Percentiles rank a stretch among this genome's conserved stretches.
Evolutionary conservation across 2,329 filamentous ascomycete species (phyloP).

Genomic region (Erysiphe pulchra): DNA sequence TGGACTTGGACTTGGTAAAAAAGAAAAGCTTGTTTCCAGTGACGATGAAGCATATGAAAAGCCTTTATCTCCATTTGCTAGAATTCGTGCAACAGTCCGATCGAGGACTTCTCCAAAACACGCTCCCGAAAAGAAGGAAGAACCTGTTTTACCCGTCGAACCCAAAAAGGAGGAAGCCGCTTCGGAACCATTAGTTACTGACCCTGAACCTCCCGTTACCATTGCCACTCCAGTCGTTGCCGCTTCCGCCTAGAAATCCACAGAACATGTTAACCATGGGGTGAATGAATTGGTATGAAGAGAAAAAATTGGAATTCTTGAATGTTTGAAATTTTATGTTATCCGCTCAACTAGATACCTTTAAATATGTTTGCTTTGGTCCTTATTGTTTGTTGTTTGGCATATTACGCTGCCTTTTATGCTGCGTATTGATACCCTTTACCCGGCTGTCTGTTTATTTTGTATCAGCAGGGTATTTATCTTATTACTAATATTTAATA

Average conservation of each 20-base stretch:
- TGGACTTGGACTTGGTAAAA: conserved; percentile 25
- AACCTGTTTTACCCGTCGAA: conserved; percentile 16
- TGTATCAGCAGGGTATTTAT: no score
- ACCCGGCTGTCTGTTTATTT: conserved; percentile 9
- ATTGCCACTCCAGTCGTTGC: conserved; percentile 10
- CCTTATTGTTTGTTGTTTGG: background rate
- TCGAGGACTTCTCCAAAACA: conserved; percentile 13
- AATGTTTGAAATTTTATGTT: background rate
- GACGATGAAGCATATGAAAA: conserved; percentile 20
- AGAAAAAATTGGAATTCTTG: background rate
- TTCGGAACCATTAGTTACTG: conserved; percentile 3
- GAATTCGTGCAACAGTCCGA: conserved; percentile 14
- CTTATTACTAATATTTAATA: background rate
- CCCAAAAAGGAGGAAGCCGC: conserved; percentile 9
- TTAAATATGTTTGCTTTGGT: background rate
- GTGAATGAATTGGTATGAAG: background rate
- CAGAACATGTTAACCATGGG: conserved; percentile 2
- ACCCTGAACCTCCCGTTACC: conserved; percentile 2
- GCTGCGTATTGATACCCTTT: conserved; percentile 17
- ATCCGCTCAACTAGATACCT: background rate
- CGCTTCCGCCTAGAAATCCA: conserved; percentile 11
- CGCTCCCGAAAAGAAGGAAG: conserved; percentile 21
- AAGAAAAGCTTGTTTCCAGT: conserved; percentile 20
- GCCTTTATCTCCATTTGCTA: conserved; percentile 13
- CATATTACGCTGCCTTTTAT: conserved; percentile 8